Percentiles rank a stretch among this genome's conserved stretches.
Conservation (phyloP, 495 filamentous ascomycete genomes). For the Neurospora intermedia region DNA sequence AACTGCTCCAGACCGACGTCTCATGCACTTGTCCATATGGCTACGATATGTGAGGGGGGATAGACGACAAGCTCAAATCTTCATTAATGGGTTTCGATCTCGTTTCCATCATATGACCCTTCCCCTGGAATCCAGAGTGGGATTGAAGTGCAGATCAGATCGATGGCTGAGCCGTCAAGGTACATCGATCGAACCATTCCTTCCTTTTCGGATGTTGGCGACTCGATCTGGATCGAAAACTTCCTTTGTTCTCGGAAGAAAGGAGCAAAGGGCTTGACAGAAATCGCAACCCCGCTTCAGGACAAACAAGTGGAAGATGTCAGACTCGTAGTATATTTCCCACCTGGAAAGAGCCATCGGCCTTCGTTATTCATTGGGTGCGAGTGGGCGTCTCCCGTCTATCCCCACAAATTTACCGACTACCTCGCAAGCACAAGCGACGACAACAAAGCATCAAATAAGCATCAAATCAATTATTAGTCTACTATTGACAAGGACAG, state of each 20-base stretch:
- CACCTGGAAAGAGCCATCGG: background rate
- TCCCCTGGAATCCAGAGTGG: background rate
- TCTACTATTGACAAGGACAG: background rate
- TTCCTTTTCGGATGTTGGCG: background rate
- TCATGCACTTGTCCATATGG: background rate
- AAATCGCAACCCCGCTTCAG: background rate
- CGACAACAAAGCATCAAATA: background rate
- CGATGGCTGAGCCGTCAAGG: background rate
- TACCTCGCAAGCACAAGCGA: background rate
- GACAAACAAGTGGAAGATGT: background rate
- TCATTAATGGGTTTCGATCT: background rate
- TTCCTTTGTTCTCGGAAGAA: background rate
- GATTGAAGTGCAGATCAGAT: background rate
- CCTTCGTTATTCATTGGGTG: background rate
- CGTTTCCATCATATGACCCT: background rate
- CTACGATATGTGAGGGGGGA: background rate
- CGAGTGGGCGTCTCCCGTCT: background rate
- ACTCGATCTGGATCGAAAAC: background rate
- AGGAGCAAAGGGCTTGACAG: background rate
- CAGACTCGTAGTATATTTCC: background rate
- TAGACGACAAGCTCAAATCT: background rate
- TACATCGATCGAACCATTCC: background rate
- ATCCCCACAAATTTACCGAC: background rate
- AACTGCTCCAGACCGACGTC: background rate
- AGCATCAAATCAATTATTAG: background rate